Evolutionary conservation across 2,329 filamentous ascomycete genomes (phyloP).

Genomic region (Aurifilum marmelostoma): DNA sequence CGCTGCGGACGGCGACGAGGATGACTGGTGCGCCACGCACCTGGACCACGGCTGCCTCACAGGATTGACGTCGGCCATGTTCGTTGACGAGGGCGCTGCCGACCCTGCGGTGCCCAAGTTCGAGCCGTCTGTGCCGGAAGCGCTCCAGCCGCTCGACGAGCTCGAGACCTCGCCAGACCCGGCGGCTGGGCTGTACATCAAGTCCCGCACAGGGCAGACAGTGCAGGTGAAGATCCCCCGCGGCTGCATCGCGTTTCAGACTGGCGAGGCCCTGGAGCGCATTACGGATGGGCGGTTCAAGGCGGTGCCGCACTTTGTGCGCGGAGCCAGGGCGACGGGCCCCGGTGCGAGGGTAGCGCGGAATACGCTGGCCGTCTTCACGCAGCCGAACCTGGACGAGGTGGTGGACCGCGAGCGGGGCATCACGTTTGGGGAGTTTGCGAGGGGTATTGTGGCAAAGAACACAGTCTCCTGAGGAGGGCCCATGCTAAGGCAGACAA

Average conservation of each 20-base stretch:
- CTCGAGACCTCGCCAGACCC: conserved; percentile 78
- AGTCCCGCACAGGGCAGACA: conserved; percentile 76
- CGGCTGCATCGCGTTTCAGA: conserved; percentile 95
- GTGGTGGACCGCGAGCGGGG: conserved; percentile 70
- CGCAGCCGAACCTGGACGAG: conserved; percentile 89
- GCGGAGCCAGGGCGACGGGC: conserved; percentile 62
- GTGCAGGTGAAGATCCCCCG: conserved; percentile 92
- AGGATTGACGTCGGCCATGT: conserved; percentile 93
- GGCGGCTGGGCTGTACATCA: conserved; percentile 89
- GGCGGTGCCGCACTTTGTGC: conserved; percentile 94
- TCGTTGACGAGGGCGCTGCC: conserved; percentile 72
- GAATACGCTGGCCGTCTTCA: conserved; percentile 95
- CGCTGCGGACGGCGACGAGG: conserved; percentile 58
- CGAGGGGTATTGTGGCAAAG: conserved; percentile 61
- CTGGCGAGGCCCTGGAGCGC: conserved; percentile 85
- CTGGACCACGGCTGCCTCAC: conserved; percentile 93
- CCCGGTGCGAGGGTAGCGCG: conserved; percentile 59
- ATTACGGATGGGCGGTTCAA: conserved; percentile 92
- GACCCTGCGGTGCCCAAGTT: conserved; percentile 39
- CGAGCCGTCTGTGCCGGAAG: conserved; percentile 40
- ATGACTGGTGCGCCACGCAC: conserved; percentile 94
- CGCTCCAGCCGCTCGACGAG: conserved; percentile 64
- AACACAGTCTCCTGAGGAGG: conserved; percentile 54
- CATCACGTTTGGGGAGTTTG: conserved; percentile 77
- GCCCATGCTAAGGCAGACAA: too few relatives aligned